Evolutionary conservation across 2,329 filamentous ascomycete species (phyloP).

Genomic region (Colletotrichum lindemuthianum): DNA sequence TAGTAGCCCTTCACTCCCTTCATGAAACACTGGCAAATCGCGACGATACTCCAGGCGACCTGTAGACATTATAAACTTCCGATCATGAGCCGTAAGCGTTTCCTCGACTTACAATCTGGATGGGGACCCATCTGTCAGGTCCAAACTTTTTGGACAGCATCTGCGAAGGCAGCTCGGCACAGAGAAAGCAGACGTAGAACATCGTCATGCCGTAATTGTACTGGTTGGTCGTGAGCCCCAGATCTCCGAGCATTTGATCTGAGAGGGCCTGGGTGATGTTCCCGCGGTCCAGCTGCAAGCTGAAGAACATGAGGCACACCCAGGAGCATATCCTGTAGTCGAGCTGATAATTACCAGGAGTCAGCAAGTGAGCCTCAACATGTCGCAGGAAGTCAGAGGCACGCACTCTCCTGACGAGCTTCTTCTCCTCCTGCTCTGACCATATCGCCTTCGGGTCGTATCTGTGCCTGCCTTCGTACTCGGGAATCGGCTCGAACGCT

Average conservation of each 20-base stretch:
- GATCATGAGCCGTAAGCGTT: too few relatives aligned
- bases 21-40: slow-evolving; percentile 46
- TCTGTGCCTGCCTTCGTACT: slow-evolving; percentile 67
- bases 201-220: slow-evolving; percentile 61
- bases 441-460: slow-evolving; percentile 67
- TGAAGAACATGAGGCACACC: slow-evolving; percentile 48
- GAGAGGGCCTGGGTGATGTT: slow-evolving; percentile 49
- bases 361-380: neutral
- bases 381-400: neutral
- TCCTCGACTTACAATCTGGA: slow-evolving; percentile 46
- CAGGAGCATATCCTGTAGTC: slow-evolving; percentile 45
- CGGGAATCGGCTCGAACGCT: slow-evolving; percentile 59
- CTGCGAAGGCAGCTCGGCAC: slow-evolving; percentile 64
- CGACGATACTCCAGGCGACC: slow-evolving; percentile 47
- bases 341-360: slow-evolving; percentile 37
- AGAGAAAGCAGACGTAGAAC: slow-evolving; percentile 59
- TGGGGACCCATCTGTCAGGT: slow-evolving; percentile 59
- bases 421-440: slow-evolving; percentile 66
- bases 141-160: slow-evolving; percentile 60
- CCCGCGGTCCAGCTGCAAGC: slow-evolving; percentile 48
- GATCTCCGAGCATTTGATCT: slow-evolving; percentile 45
- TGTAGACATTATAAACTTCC: too few relatives aligned
- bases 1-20: slow-evolving; percentile 44
- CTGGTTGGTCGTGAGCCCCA: slow-evolving; percentile 50
- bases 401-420: slow-evolving; percentile 61